Base-by-base conservation (phyloP, 2,329 filamentous ascomycete species). In the Thielaviopsis populi region DNA sequence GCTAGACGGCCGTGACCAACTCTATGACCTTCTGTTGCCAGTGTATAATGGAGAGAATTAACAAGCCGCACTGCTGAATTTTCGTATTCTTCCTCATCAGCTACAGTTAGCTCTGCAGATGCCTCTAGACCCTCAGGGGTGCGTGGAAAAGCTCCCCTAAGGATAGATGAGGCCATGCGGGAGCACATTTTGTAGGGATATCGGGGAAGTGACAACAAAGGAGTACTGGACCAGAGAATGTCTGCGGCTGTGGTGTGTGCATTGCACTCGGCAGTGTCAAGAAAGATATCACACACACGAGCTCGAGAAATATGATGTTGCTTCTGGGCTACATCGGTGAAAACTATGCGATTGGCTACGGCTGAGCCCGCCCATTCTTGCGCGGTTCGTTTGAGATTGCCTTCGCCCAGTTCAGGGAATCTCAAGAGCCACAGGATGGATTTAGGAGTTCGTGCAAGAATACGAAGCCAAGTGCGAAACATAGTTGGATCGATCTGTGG, bases 131-230 rank as follows among this genome's bases (percentile, higher is more conserved):
- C 91, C n/a, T 84, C 83, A 1, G 78, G 75, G 0, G 78, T 80
- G 68, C 84, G 86, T 0, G 94, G 94, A 2, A 99, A 76, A 0
- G 94, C 94, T 17, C 94, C 94, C 68, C 85, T 88, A 37, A 99
- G 79, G 64, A 99, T 97, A 11, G 90, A 96, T 6, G 94, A 91
- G 6, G 92, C 94, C 88, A 99, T 99, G 63, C 94, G 88, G 53
- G 90, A 95, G 74, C 94, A 99, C 94, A 99, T 99, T 75, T 99
- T 99, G 76, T 96, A 96, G 61, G 88, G 83, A 73, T 97, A 96
- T 42, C 94, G 83, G 11, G 94, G 91, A 37, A 94, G 79, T 0
- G 94, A 99, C 33, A 99, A 79, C 24, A 99, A 77, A 4, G 94
- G 94, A 0, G 94, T 97, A 69, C 91, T 95, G 62, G 89, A 95